Evolutionary conservation across 2,329 filamentous ascomycete genomes (phyloP).

Genomic region (Xylariomycetidae sp.): DNA sequence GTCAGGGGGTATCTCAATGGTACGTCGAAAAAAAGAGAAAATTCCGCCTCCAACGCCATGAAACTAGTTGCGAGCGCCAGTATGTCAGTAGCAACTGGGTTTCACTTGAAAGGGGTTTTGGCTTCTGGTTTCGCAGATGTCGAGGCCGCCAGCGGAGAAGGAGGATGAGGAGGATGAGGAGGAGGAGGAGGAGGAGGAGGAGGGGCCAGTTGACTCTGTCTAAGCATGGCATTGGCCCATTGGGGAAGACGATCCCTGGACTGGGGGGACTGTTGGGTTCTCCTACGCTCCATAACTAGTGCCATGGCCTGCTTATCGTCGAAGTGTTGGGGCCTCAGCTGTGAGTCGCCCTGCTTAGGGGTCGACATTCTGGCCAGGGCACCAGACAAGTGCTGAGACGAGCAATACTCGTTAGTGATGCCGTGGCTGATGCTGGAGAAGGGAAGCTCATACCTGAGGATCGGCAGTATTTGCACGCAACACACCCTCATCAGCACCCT

Average conservation of each 20-base stretch:
- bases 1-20: too few relatives aligned
- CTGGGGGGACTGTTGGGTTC: slow-evolving; percentile 12
- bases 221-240: slow-evolving; percentile 21
- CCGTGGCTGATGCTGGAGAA: too few relatives aligned
- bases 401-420: too few relatives aligned
- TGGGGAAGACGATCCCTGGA: slow-evolving; percentile 18
- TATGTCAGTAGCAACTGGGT: neutral
- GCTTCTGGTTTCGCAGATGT: too few relatives aligned
- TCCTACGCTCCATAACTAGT: slow-evolving; percentile 15
- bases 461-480: too few relatives aligned
- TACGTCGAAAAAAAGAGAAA: too few relatives aligned
- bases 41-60: too few relatives aligned
- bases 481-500: too few relatives aligned
- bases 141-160: too few relatives aligned
- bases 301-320: slow-evolving; percentile 19
- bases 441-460: too few relatives aligned
- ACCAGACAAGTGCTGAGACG: slow-evolving; percentile 15
- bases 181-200: slow-evolving; percentile 9
- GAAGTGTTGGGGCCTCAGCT: slow-evolving; percentile 18
- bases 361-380: slow-evolving; percentile 12
- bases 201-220: slow-evolving; percentile 12
- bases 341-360: slow-evolving; percentile 5
- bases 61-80: neutral
- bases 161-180: slow-evolving; percentile 1
- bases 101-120: slow-evolving; percentile 18